Evolutionary conservation across 179 eudicot species (phyloP), one percentile per base, ranked within the genome.

Genomic region (Beta macrorhiza): DNA sequence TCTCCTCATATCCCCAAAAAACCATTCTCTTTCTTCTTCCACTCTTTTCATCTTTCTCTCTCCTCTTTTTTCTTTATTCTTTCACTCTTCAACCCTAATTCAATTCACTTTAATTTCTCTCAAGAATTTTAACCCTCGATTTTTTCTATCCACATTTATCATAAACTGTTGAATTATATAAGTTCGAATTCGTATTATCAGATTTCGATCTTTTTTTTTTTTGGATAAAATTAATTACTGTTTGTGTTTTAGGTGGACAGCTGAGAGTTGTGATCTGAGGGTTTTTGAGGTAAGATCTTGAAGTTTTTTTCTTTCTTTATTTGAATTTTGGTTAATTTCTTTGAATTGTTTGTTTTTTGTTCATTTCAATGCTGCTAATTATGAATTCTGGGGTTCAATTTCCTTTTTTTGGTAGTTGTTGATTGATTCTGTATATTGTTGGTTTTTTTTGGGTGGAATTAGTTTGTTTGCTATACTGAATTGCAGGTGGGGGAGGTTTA

Each of bases 21-120:
- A 8, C 63, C 57, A 42, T 78, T 55, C 62, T 55, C 71, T 59
- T 70, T 53, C 58, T 22, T 15, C 59, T 9, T 42, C 56, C 8
- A 16, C 61, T 42, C 64, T 73, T 1, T 78, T 71, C 74, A 69
- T 29, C 49, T 67, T 76, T 64, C 52, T 68, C 83, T 61, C 76
- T 79, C n/a, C 76, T 47, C 72, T 44, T 69, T 20, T 70, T 77
- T 52, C 17, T 44, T 7, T 47, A 37, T 37, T 14, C 29, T 32
- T 44, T 67, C 82, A 77, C 76, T 72, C 79, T 74, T 84, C 80
- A 84, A 84, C 84, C 84, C 87, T 84, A 78, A 78, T 44, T 56
- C 20, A 74, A 75, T 52, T 45, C 15, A 64, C 76, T 67, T 45
- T 53, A 7, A 5, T 19, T 59, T 59, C n/a, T 75, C 52, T 16